Evolutionary conservation across 805 yeast genomes (phyloP), one percentile per base, ranked within the genome.

Genomic region (Candida succiphila): DNA sequence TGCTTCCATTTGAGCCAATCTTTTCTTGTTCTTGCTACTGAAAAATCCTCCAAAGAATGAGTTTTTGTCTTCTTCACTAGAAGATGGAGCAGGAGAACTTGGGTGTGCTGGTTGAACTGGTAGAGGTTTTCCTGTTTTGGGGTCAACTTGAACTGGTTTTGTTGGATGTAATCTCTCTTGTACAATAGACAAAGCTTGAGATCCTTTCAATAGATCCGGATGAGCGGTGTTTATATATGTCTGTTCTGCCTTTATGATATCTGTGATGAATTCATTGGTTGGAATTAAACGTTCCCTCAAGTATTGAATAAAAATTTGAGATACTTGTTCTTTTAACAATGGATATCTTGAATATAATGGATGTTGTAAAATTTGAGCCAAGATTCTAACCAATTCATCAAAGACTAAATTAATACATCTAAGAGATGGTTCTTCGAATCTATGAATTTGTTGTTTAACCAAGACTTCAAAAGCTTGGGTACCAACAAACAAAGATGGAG

Each of bases 11-110:
- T 85, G 78, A 20, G 94, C 96, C 49, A 88, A 69, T 61, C 92
- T 79, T 72, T 88, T 88, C 63, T 88, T 92, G 58, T 86, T 86
- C 61, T 87, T 88, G 4, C 89, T 74, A 8, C 88, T 75, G 61
- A 92, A 92, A 55, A 92, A 89, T 1, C 96, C 95, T 35, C 96
- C 95, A 57, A 92, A 92, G 63, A 89, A 92, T 5, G 96, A 95
- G 33, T 77, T 73, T 25, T 65, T 43, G 34, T 66, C 66, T 20
- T 68, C 73, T 24, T 58, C 58, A 4, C 58, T 40, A 26, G 31
- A 34, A 17, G 49, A 31, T n/a, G 52, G 31, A 33, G 57, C 48
- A 48, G 61, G 45, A 52, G 41, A 49, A 42, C 35, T 56, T 7
- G 40, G 29, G 14, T 35, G 28, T 5, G 37, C 27, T 4, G 42